A percentile compares a stretch with the other conserved stretches of the same genome.
Evolutionary conservation across 306 rosid species (phyloP).

Genomic region (Betula pendula): DNA sequence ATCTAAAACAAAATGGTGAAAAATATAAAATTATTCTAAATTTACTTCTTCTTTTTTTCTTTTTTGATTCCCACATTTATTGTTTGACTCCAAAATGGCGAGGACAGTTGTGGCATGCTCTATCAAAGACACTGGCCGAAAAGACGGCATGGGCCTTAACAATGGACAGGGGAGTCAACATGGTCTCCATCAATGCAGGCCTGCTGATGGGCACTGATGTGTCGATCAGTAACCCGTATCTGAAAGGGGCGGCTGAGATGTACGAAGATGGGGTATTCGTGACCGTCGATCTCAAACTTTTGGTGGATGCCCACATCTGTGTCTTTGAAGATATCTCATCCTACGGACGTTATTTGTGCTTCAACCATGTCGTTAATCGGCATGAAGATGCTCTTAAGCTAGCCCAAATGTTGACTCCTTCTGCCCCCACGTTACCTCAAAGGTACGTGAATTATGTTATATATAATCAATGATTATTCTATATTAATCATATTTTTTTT

Average conservation of each 20-base stretch:
- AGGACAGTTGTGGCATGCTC: constrained; percentile 84
- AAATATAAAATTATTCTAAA: no score
- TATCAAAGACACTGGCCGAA: constrained; percentile 80
- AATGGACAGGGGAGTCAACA: constrained; percentile 82
- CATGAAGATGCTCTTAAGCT: constrained; percentile 65
- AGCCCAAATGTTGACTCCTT: constrained; percentile 54
- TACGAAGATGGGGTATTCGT: constrained; percentile 81
- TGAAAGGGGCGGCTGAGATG: constrained; percentile 97
- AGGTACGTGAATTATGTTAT: constrained; percentile 33
- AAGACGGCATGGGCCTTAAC: constrained; percentile 88
- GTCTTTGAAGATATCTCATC: constrained; percentile 74
- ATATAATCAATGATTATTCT: background rate
- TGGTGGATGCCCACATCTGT: constrained; percentile 67
- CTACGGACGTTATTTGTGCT: constrained; percentile 87
- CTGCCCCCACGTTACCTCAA: constrained; percentile 43
- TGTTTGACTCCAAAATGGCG: background rate
- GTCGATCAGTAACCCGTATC: constrained; percentile 52
- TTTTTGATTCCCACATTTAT: background rate
- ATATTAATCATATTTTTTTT: no score
- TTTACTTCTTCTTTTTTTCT: no score
- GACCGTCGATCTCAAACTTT: constrained; percentile 62
- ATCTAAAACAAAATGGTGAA: no score
- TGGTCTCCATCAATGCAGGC: constrained; percentile 71
- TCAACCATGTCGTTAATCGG: constrained; percentile 59
- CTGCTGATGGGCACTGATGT: constrained; percentile 48